Percentiles rank a stretch among this genome's conserved stretches.
Conservation (phyloP, 805 yeast genomes). For the Candida khao-thaluensis region DNA sequence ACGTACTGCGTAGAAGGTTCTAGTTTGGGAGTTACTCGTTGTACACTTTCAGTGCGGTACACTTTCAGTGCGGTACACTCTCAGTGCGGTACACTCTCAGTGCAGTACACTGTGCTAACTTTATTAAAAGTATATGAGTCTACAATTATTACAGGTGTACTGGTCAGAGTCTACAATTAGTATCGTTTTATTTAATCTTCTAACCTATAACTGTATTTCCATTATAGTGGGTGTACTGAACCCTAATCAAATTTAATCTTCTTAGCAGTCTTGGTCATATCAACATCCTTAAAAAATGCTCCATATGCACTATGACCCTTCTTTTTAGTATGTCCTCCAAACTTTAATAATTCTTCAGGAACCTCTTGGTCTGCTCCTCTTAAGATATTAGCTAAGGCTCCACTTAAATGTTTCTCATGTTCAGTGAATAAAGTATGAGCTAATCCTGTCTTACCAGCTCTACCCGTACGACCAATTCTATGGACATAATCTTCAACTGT, state of each 20-base stretch:
- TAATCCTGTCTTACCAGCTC: constrained; percentile 93
- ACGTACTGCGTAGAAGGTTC: too few species aligned
- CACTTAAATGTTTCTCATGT: constrained; percentile 93
- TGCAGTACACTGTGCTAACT: too few species aligned
- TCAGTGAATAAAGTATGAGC: constrained; percentile 97
- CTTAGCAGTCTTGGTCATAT: constrained; percentile 77
- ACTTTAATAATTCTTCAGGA: constrained; percentile 90
- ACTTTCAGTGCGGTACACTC: too few species aligned
- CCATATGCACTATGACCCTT: constrained; percentile 98
- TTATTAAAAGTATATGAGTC: too few species aligned
- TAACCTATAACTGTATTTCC: too few species aligned
- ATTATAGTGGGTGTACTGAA: too few species aligned
- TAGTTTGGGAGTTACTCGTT: too few species aligned
- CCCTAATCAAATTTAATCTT: constrained; percentile 86
- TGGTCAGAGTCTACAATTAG: too few species aligned
- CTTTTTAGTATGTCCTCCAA: constrained; percentile 97
- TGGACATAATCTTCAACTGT: constrained; percentile 97
- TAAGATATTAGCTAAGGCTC: constrained; percentile 87
- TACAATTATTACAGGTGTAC: too few species aligned
- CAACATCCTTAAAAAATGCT: constrained; percentile 93
- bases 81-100: too few species aligned
- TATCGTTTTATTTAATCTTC: too few species aligned
- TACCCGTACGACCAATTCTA: constrained; percentile 96
- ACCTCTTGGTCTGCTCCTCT: constrained; percentile 94
- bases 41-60: too few species aligned